These are phyloP conservation scores for Durusdinium trenchii DNA, from an alignment of 73 alveolate genomes.

Conservation along the genomic window DNA sequence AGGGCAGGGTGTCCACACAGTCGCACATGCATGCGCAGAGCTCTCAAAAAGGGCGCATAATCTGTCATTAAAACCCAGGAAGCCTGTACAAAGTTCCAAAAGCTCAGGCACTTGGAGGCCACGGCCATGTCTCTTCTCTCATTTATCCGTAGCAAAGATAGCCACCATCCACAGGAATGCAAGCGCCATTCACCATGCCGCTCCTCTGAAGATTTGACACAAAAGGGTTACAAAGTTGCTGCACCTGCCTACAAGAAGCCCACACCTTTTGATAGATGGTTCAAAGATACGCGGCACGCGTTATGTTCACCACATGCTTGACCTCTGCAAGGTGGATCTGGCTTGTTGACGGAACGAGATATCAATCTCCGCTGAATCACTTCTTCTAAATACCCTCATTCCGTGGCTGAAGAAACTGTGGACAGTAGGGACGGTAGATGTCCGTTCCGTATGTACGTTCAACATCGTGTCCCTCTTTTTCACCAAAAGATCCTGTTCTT, in stretches of 20 bases:
- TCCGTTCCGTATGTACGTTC: too few species aligned
- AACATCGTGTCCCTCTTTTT: too few species aligned
- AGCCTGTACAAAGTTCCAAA: not conserved
- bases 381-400: too few species aligned
- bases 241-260: not conserved
- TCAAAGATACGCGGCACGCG: not conserved
- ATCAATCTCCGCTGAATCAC: too few species aligned
- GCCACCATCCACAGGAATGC: slow-evolving; percentile 82
- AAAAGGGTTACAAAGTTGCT: not conserved
- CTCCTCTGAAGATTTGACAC: slow-evolving; percentile 8
- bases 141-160: slow-evolving; percentile 36
- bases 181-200: slow-evolving; percentile 72
- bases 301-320: not conserved
- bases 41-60: not conserved
- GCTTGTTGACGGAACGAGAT: too few species aligned
- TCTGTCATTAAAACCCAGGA: not conserved
- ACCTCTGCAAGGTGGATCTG: too few species aligned
- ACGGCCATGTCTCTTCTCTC: not conserved
- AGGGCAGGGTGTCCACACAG: too few species aligned
- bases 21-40: too few species aligned
- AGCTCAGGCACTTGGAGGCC: not conserved
- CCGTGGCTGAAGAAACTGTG: too few species aligned
- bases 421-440: too few species aligned
- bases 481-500: too few species aligned
- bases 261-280: not conserved